Percentiles rank a stretch among this genome's conserved stretches.
phyloP scores from a whole-genome alignment of 2,329 filamentous ascomycete species.

The Alternaria solani region DNA sequence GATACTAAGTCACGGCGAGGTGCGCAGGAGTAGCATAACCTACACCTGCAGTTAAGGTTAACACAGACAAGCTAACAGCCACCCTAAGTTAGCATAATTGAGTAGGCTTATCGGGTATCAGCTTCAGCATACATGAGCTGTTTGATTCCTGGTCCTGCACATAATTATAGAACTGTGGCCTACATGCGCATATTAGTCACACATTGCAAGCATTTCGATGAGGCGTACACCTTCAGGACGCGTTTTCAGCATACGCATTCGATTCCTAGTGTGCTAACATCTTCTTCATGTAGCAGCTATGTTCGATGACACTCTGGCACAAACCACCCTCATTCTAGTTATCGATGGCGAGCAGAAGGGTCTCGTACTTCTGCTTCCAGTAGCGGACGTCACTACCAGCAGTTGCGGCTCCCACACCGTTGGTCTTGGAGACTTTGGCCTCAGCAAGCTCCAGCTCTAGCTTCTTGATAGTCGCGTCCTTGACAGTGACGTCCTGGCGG shows the following conservation, averaged over 20 bases:
- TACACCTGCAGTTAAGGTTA: no score
- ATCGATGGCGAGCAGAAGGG: conserved; percentile 27
- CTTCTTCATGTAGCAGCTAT: neutral
- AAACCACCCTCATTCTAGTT: conserved; percentile 1
- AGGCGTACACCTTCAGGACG: neutral
- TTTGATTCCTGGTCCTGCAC: no score
- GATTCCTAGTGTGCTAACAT: neutral
- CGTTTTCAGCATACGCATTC: no score
- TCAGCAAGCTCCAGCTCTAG: conserved; percentile 29
- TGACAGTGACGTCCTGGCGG: conserved; percentile 22
- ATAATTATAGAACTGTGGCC: no score
- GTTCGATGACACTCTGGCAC: neutral
- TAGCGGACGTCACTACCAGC: conserved; percentile 20
- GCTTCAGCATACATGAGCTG: no score
- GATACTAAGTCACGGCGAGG: no score
- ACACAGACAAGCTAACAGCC: no score
- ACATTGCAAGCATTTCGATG: no score
- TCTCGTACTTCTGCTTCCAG: conserved; percentile 41
- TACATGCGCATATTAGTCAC: no score
- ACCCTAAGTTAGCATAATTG: no score
- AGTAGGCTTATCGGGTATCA: no score
- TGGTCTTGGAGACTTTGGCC: conserved; percentile 21
- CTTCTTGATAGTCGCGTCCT: conserved; percentile 24
- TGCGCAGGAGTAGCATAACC: no score
- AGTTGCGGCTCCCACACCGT: conserved; percentile 12